A percentile compares a stretch with the other conserved stretches of the same genome.
Evolutionary conservation across 2,329 filamentous ascomycete species (phyloP).

Genomic region (Ascochyta clinopodiicola): DNA sequence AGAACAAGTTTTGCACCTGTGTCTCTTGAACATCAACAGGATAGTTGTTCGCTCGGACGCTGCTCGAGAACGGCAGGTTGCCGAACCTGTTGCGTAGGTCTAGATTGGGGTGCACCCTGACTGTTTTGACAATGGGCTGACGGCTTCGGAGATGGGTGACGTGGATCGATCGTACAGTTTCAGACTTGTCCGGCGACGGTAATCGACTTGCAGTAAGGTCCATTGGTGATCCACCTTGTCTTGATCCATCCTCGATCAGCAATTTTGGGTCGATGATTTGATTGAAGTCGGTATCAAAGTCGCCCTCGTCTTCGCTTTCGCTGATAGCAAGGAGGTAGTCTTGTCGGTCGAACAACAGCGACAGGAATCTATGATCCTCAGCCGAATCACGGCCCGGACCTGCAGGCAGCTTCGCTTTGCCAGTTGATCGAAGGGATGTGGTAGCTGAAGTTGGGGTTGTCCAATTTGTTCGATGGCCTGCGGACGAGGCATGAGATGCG

Average conservation of each 20-base stretch:
- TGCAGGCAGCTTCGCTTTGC: conserved; percentile 18
- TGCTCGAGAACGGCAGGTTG: conserved; percentile 26
- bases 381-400: background rate
- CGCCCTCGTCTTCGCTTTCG: conserved; percentile 21
- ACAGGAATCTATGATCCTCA: conserved; percentile 18
- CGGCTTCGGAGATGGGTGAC: conserved; percentile 27
- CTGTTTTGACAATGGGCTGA: conserved; percentile 28
- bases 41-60: conserved; percentile 18
- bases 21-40: conserved; percentile 16
- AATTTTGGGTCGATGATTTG: conserved; percentile 24
- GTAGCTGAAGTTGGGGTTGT: conserved; percentile 4
- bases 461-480: conserved; percentile 16
- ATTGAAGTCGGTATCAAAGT: conserved; percentile 9
- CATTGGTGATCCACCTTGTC: conserved; percentile 15
- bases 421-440: conserved; percentile 7
- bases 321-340: conserved; percentile 25
- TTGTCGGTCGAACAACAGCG: conserved; percentile 27
- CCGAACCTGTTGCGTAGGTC: conserved; percentile 26
- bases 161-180: conserved; percentile 21
- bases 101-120: conserved; percentile 33
- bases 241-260: conserved; percentile 1
- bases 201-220: conserved; percentile 13
- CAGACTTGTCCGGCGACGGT: conserved; percentile 4
- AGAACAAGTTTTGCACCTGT: conserved; percentile 22
- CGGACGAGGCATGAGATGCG: conserved; percentile 18